Percentiles rank a stretch among this genome's conserved stretches.
Conservation (phyloP, 225 moss, liverwort and hornwort genomes). For the Thuidium tamariscinum region DNA sequence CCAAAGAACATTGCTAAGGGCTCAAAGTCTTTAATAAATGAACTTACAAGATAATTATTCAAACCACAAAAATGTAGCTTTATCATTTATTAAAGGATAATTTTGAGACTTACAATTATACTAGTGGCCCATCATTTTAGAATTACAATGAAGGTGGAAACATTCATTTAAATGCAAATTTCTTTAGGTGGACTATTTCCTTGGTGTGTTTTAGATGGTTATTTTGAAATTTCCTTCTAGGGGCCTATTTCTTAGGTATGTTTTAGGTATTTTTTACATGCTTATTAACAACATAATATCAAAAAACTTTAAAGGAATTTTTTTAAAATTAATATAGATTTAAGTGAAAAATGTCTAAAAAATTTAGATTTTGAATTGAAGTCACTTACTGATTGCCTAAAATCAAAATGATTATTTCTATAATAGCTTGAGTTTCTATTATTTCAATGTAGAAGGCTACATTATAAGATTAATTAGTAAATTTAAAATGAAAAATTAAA, state of each 20-base stretch:
- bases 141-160: neutral
- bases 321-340: neutral
- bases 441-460: fast-evolving
- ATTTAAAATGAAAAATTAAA: neutral
- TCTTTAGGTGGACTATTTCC: fast-evolving
- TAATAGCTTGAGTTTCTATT: neutral
- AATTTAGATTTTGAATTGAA: neutral
- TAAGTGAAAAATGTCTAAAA: fast-evolving
- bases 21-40: neutral
- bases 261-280: neutral
- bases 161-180: neutral
- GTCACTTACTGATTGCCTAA: neutral
- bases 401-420: neutral
- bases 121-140: neutral
- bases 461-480: neutral
- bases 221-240: too few species aligned
- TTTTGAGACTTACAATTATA: neutral
- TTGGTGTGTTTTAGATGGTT: too few species aligned
- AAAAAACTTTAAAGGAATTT: neutral
- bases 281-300: fast-evolving
- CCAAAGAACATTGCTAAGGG: fast-evolving
- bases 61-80: neutral
- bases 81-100: neutral
- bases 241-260: too few species aligned
- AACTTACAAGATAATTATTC: neutral